These are phyloP conservation scores for Lactarius akahatsu DNA, from an alignment of 768 basidiomycete species.

Conservation along the genomic window DNA sequence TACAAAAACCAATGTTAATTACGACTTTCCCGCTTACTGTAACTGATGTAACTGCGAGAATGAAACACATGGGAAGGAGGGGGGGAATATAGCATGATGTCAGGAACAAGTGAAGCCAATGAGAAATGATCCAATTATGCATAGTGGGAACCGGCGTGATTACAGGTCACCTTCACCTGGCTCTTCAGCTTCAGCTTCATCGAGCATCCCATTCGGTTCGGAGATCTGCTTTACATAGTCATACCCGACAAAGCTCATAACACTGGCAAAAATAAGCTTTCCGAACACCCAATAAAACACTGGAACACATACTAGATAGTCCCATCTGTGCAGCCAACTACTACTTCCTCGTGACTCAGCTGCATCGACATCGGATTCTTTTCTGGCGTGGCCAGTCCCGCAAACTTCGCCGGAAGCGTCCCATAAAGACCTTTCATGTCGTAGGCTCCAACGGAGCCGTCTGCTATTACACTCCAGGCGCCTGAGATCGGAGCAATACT, in stretches of 20 bases:
- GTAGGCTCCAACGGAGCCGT: constrained; percentile 36
- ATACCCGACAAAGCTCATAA: constrained; percentile 64
- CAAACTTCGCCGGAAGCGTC: constrained; percentile 62
- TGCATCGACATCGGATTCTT: constrained; percentile 97
- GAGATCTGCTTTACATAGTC: constrained; percentile 44
- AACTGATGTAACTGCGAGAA: constrained; percentile 2
- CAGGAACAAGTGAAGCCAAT: not conserved
- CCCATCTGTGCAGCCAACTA: constrained; percentile 88
- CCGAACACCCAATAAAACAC: not conserved
- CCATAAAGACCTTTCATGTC: constrained; percentile 61
- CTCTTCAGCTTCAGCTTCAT: constrained; percentile 3
- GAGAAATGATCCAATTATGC: not conserved
- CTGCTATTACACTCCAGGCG: constrained; percentile 70
- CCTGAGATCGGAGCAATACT: constrained; percentile 68
- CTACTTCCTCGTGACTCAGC: constrained; percentile 85
- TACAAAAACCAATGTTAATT: constrained; percentile 11
- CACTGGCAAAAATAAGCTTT: constrained; percentile 37
- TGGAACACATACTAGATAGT: constrained; percentile 74
- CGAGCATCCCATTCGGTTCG: constrained; percentile 7
- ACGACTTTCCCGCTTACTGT: not conserved
- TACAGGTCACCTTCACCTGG: constrained; percentile 1
- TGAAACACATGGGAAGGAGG: not conserved
- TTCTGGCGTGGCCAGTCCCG: constrained; percentile 80
- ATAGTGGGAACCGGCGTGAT: not conserved
- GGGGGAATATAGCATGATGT: not conserved